Conservation (phyloP, 768 basidiomycete species). For the Amanita pseudoporphyria region DNA sequence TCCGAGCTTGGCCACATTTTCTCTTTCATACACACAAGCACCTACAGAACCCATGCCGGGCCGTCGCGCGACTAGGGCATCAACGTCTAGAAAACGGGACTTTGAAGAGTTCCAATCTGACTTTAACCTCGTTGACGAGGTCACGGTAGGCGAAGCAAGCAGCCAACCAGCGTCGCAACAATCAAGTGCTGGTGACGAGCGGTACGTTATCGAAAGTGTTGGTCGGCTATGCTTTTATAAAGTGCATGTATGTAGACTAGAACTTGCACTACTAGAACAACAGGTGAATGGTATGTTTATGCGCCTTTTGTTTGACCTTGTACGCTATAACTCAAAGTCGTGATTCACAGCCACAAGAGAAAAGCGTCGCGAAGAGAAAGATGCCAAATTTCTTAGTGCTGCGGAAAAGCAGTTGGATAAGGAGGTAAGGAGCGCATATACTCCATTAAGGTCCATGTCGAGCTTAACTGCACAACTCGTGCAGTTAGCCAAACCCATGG, state of each 20-base stretch:
- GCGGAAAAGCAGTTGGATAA: conserved; percentile 15
- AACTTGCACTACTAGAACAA: not conserved
- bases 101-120: conserved; percentile 2
- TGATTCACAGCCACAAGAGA: conserved; percentile 11
- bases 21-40: too few species aligned
- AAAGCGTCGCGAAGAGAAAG: conserved; percentile 14
- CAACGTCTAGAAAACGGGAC: not conserved
- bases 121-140: not conserved
- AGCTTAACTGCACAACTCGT: not conserved
- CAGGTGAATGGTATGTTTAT: not conserved
- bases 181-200: not conserved
- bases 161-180: not conserved
- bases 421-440: conserved; percentile 9
- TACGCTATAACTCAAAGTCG: not conserved
- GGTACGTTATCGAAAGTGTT: not conserved
- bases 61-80: not conserved
- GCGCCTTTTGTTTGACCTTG: not conserved
- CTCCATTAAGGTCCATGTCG: too few species aligned
- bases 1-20: too few species aligned
- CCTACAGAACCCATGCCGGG: too few species aligned
- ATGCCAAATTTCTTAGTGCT: conserved; percentile 12
- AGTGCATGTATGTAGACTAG: not conserved
- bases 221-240: not conserved
- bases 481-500: conserved; percentile 10
- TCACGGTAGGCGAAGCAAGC: too few species aligned